Base-by-base conservation (phyloP, 2,329 filamentous ascomycete species). In the Diaporthe citrichinensis region DNA sequence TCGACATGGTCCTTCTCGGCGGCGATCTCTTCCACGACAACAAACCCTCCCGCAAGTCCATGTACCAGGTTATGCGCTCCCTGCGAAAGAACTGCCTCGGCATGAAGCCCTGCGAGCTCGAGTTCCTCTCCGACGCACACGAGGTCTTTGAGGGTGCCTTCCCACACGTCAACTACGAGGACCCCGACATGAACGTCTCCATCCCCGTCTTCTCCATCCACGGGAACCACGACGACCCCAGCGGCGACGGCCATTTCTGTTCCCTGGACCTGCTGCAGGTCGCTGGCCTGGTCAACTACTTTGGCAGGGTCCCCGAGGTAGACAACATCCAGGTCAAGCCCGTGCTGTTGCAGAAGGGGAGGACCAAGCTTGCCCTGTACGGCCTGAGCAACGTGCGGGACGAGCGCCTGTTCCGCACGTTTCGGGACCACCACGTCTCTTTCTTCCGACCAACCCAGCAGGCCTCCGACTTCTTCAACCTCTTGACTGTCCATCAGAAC, bases 141-240 rank as follows among this genome's bases (percentile, higher is more conserved):
- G 94, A 98, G 80, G 94, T 96, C 77, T 98, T 99, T 80, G 93
- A 95, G 77, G 94, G 94, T 9, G 93, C 95, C 0, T 98, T 98
- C 82, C 93, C 95, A 68, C 94, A 98, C 83, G 96, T 98, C 84
- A 99, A 99, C 84, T 99, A 99, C 84, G 95, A 98, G 84, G 97
- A 99, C 81, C 92, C 95, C 34, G 95, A 99, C 80, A 98, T 99
- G 84, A 99, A 99, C 81, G 92, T 99, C 76, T 95, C 96, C 1
- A 98, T 98, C 74, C 97, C 97, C 0, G 95, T 99, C 39, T 99
- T 99, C 82, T 98, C 96, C 0, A 99, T 99, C 55, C 97, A 99
- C 80, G 97, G 97, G 61, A 99, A 99, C 81, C 97, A 99, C 82
- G 97, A 99, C 81, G 97, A 99, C 82, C 97, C 97, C 0, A 97